Conservation (phyloP, 352 stramenopile species). For the Pythium plurisporium region DNA sequence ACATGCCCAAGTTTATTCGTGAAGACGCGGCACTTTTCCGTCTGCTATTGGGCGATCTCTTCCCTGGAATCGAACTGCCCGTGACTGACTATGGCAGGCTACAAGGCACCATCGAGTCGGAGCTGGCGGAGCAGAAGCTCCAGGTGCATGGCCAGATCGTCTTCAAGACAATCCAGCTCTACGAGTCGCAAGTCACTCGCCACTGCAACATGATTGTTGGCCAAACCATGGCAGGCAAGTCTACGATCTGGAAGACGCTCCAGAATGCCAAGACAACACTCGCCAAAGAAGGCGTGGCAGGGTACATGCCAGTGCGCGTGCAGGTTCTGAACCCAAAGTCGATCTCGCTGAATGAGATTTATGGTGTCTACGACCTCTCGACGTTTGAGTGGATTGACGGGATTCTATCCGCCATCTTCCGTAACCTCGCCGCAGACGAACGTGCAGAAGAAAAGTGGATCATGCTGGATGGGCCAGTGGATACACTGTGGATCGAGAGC, state of each 20-base stretch:
- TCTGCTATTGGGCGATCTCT: slow-evolving; percentile 93
- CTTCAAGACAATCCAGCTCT: slow-evolving; percentile 84
- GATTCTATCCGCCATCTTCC: slow-evolving; percentile 90
- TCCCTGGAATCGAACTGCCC: slow-evolving; percentile 90
- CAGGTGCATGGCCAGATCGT: slow-evolving; percentile 88
- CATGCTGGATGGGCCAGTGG: slow-evolving; percentile 87
- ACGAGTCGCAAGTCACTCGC: slow-evolving; percentile 89
- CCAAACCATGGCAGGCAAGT: slow-evolving; percentile 88
- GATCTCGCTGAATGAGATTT: slow-evolving; percentile 94
- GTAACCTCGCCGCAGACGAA: slow-evolving; percentile 79
- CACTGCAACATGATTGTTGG: slow-evolving; percentile 95
- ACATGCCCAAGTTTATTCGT: slow-evolving; percentile 94
- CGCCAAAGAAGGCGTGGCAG: too few relatives aligned
- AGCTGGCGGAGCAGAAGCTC: slow-evolving; percentile 66
- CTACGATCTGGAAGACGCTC: slow-evolving; percentile 68
- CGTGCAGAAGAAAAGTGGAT: slow-evolving; percentile 88
- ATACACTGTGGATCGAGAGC: slow-evolving; percentile 93
- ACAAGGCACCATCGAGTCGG: slow-evolving; percentile 85
- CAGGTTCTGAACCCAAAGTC: slow-evolving; percentile 93
- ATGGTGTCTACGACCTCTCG: slow-evolving; percentile 92
- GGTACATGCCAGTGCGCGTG: slow-evolving; percentile 72
- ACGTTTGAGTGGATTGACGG: slow-evolving; percentile 95
- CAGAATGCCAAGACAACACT: slow-evolving; percentile 64
- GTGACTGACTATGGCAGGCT: slow-evolving; percentile 93
- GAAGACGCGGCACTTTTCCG: slow-evolving; percentile 92